phyloP scores from a whole-genome alignment of 495 filamentous ascomycete genomes.

The Penicillium chermesinum region DNA sequence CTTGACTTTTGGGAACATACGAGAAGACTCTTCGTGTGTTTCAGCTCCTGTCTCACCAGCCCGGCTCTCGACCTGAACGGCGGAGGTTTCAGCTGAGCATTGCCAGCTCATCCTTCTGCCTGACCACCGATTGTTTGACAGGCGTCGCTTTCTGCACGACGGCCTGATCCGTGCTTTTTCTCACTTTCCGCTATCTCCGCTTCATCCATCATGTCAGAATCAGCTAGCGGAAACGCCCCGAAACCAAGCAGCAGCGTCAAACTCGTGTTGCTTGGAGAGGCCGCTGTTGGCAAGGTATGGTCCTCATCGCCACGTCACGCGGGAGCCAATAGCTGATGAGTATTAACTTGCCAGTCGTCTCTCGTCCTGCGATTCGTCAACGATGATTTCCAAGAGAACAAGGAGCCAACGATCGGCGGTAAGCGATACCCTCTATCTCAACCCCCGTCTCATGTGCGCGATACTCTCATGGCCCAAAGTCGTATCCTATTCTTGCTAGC shows the following conservation, averaged over 20 bases:
- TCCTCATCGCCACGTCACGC: constrained; percentile 6
- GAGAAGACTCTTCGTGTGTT: neutral
- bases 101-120: constrained; percentile 23
- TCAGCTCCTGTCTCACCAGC: constrained; percentile 4
- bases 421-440: constrained; percentile 27
- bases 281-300: constrained; percentile 93
- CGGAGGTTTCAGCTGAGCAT: constrained; percentile 19
- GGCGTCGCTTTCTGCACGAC: constrained; percentile 26
- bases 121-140: constrained; percentile 23
- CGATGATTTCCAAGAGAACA: constrained; percentile 99
- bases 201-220: constrained; percentile 37
- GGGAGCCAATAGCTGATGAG: constrained; percentile 15
- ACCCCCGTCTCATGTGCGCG: constrained; percentile 1
- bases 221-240: constrained; percentile 55
- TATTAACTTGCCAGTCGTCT: constrained; percentile 63
- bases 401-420: constrained; percentile 99
- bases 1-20: neutral
- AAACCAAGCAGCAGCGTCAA: constrained; percentile 99
- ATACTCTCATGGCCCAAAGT: constrained; percentile 4
- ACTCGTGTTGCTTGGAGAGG: constrained; percentile 93
- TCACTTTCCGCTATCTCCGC: neutral
- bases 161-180: constrained; percentile 25
- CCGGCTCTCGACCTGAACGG: constrained; percentile 6
- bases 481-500: neutral
- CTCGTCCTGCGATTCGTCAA: constrained; percentile 98